Evolutionary conservation across 495 filamentous ascomycete species (phyloP).

Genomic region (Penicillium chermesinum): DNA sequence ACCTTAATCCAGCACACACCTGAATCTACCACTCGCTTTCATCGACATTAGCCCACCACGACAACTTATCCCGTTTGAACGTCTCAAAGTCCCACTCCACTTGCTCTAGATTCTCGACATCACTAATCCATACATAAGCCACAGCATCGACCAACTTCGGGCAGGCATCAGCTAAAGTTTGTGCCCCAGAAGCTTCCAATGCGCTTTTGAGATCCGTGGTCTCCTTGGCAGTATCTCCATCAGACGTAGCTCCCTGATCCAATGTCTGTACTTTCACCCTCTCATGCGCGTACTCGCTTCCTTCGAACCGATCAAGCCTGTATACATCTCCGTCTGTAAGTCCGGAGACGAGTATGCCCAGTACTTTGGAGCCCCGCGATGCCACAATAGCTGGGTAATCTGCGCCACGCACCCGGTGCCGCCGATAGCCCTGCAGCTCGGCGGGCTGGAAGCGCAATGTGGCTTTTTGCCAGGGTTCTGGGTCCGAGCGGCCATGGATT

Average conservation of each 20-base stretch:
- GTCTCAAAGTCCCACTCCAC: constrained; percentile 79
- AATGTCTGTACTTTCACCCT: constrained; percentile 54
- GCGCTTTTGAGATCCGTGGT: constrained; percentile 25
- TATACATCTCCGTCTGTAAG: constrained; percentile 70
- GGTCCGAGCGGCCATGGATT: constrained; percentile 57
- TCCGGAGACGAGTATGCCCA: constrained; percentile 75
- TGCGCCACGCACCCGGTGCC: constrained; percentile 58
- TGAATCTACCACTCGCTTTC: constrained; percentile 35
- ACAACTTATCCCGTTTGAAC: constrained; percentile 64
- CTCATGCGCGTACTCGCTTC: constrained; percentile 60
- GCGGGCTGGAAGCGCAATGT: constrained; percentile 66
- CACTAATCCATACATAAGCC: constrained; percentile 71
- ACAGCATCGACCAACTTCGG: constrained; percentile 46
- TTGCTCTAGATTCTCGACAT: constrained; percentile 48
- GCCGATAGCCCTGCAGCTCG: constrained; percentile 64
- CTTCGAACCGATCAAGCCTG: constrained; percentile 81
- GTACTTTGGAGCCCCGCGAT: constrained; percentile 40
- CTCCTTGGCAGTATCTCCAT: neutral
- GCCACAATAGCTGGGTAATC: constrained; percentile 85
- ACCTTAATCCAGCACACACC: neutral
- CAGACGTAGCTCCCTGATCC: neutral
- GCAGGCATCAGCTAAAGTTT: constrained; percentile 43
- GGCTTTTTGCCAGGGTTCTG: constrained; percentile 44
- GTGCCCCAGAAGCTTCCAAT: constrained; percentile 27
- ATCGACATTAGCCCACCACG: constrained; percentile 41